These are phyloP conservation scores for Heritiera fomes DNA, from an alignment of 345 rosid genomes.

Conservation along the genomic window DNA sequence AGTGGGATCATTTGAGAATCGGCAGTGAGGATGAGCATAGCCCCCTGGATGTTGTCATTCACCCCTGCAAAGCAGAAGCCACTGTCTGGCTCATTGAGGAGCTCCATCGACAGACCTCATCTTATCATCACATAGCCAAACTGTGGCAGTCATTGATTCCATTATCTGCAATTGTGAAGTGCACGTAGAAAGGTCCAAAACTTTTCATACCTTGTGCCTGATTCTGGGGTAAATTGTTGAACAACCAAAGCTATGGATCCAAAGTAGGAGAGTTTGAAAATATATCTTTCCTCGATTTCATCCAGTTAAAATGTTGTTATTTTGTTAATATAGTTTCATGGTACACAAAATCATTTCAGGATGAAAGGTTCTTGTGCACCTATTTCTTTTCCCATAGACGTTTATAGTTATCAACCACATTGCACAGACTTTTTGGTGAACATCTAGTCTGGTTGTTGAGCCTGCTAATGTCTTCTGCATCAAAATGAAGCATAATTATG, in stretches of 20 bases:
- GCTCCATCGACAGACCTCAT: slow-evolving; percentile 62
- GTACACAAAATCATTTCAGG: not conserved
- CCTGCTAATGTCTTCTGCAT: not conserved
- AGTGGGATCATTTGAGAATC: slow-evolving; percentile 68
- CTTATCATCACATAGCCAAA: slow-evolving; percentile 59
- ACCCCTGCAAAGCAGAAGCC: slow-evolving; percentile 88
- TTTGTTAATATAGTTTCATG: not conserved
- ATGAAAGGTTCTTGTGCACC: not conserved
- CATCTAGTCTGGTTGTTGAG: not conserved
- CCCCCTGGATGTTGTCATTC: slow-evolving; percentile 58
- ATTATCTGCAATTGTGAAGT: slow-evolving; percentile 41
- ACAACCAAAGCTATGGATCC: not conserved
- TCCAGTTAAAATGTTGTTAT: not conserved
- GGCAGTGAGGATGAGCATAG: slow-evolving; percentile 53
- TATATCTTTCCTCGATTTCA: not conserved
- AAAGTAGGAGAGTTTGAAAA: not conserved
- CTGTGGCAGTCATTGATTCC: slow-evolving; percentile 70
- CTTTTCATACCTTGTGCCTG: slow-evolving; percentile 11
- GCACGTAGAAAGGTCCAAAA: not conserved
- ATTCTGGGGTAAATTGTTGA: not conserved
- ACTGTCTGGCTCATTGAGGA: slow-evolving; percentile 86
- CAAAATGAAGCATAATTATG: no score
- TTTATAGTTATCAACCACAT: not conserved
- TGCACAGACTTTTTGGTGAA: not conserved
- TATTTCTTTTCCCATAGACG: not conserved